Percentiles rank a stretch among this genome's conserved stretches.
Conservation (phyloP, 441 rosid species). For the Bocquillonia castaneifolia region DNA sequence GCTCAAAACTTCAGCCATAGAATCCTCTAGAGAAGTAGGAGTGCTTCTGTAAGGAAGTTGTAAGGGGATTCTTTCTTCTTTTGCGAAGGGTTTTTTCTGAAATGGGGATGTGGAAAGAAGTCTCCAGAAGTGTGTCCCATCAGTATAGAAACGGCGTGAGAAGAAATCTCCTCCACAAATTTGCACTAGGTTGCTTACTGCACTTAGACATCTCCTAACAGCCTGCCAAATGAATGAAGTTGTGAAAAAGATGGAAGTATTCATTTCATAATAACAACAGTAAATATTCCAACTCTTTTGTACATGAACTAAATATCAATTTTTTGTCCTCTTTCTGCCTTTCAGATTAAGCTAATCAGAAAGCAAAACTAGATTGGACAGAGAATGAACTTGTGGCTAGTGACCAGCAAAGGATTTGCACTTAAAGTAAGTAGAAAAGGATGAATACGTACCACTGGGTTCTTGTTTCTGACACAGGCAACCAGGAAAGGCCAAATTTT, state of each 20-base stretch:
- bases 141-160: conserved; percentile 72
- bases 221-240: conserved; percentile 41
- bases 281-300: neutral
- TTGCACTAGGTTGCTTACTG: conserved; percentile 50
- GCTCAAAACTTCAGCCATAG: conserved; percentile 65
- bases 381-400: neutral
- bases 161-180: conserved; percentile 94
- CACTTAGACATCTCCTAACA: conserved; percentile 55
- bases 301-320: neutral
- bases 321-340: neutral
- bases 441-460: conserved; percentile 48
- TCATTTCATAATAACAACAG: too few relatives aligned
- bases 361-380: neutral
- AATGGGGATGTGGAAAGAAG: conserved; percentile 68
- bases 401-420: neutral
- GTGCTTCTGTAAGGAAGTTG: conserved; percentile 70
- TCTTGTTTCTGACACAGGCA: conserved; percentile 55
- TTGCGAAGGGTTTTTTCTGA: conserved; percentile 40
- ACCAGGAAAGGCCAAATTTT: conserved; percentile 87
- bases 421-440: neutral
- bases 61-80: conserved; percentile 44
- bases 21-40: conserved; percentile 38
- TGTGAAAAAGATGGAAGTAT: neutral
- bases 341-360: conserved; percentile 8
- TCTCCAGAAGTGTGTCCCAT: conserved; percentile 80